Base-by-base conservation (phyloP, 768 basidiomycete species). In the Amanita pallidorosea region DNA sequence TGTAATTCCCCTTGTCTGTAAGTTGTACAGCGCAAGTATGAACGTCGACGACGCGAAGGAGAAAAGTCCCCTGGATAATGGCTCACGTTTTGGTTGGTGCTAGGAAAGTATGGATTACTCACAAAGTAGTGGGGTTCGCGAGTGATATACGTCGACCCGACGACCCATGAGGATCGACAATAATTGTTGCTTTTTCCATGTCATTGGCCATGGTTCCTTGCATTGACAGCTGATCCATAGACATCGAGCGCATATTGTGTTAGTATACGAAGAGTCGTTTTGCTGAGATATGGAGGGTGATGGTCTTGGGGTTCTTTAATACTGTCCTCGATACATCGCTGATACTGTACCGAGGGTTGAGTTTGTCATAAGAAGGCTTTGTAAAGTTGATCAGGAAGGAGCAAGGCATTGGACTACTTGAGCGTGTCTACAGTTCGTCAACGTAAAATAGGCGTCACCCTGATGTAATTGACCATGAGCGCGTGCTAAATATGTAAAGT, bases 31-130 rank as follows among this genome's bases (percentile, higher is more conserved):
- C 8, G 80, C 81, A n/a, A 84, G 69, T 52, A 84, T 75, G 60
- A 84, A 69, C 0, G 82, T 83, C 40, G 83, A 80, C 1, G 77
- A 76, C 13, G 81, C 81, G 62, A 83, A 83, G 33, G 78, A 77
- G 61, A 77, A 77, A 36, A 83, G 69, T 22, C 81, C 81, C 25
- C 80, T 80, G 55, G 0, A 33, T 20, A 18, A 47, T 35, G 53
- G 38, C 20, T 38, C 40, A 23, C 53, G 42, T 11, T 54, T 45
- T 8, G 51, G 22, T 31, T 31, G 29, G 23, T 5, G n/a, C 27
- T 33, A 5, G 27, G 27, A 43, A 38, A 17, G 18, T 15, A 52
- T 33, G 18, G 45, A 25, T 27, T n/a, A 60, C 69, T 51, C 51
- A 73, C 67, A 76, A 67, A 23, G 74, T 63, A 13, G 63, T 73